Evolutionary conservation across 352 stramenopile genomes (phyloP).

Genomic region (Globisporangium solare): DNA sequence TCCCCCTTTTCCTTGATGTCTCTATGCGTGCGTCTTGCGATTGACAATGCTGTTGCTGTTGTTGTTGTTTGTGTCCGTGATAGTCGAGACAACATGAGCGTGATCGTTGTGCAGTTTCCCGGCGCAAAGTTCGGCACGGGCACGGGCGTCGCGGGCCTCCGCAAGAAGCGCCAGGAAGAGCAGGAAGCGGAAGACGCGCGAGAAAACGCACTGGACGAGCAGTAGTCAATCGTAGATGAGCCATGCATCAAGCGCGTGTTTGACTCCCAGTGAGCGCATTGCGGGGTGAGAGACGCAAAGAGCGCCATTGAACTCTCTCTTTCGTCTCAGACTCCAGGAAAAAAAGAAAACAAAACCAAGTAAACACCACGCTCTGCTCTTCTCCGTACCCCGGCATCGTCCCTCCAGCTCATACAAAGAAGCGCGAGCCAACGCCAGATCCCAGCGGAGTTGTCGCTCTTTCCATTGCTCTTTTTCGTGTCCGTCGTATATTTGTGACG

Average conservation of each 20-base stretch:
- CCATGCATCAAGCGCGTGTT: no score
- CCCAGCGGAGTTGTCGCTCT: no score
- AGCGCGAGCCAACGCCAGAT: slow-evolving; percentile 2
- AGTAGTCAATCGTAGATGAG: no score
- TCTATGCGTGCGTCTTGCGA: slow-evolving; percentile 1
- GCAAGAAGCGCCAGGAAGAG: slow-evolving; percentile 37
- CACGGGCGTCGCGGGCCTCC: slow-evolving; percentile 56
- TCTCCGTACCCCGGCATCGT: no score
- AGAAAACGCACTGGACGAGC: slow-evolving; percentile 6
- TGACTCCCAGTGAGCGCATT: no score
- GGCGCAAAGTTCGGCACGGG: slow-evolving; percentile 55
- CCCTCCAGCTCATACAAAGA: background rate
- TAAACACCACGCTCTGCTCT: background rate
- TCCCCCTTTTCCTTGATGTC: no score
- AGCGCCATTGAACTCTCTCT: no score
- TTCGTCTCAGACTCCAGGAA: no score
- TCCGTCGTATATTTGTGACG: no score
- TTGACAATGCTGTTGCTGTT: slow-evolving; percentile 3
- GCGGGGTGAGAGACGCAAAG: no score
- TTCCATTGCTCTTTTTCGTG: no score
- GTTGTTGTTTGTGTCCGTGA: background rate
- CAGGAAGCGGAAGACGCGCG: slow-evolving; percentile 42
- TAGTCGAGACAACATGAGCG: slow-evolving; percentile 85
- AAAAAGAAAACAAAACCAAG: background rate
- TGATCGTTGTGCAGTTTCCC: slow-evolving; percentile 76